A percentile compares a stretch with the other conserved stretches of the same genome.
These are phyloP conservation scores for Trichomonascaceae sp. DNA, from an alignment of 1,139 yeast species.

Conservation along the genomic window DNA sequence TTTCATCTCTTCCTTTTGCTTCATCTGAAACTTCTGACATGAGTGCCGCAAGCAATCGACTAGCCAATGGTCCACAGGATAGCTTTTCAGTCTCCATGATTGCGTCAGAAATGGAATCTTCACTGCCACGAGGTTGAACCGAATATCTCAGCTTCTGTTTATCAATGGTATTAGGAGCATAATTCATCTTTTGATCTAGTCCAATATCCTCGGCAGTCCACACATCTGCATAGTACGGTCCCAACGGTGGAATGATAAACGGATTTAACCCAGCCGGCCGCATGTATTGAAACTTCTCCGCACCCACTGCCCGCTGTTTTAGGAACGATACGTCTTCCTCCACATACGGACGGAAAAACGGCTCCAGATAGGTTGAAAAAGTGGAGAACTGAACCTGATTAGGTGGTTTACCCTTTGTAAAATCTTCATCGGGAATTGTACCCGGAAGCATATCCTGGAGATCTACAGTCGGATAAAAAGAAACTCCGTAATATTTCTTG, in stretches of 20 bases:
- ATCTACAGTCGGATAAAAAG: constrained; percentile 79
- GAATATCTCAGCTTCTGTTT: constrained; percentile 17
- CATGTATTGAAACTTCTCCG: constrained; percentile 19
- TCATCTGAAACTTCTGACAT: constrained; percentile 41
- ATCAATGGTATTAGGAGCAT: constrained; percentile 33
- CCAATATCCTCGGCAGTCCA: constrained; percentile 79
- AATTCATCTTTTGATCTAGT: constrained; percentile 36
- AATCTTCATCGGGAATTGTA: constrained; percentile 77
- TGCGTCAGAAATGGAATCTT: constrained; percentile 56
- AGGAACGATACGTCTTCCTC: constrained; percentile 80
- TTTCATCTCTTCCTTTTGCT: neutral
- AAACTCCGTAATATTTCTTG: constrained; percentile 77
- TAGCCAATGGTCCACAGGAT: constrained; percentile 89
- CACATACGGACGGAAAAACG: constrained; percentile 66
- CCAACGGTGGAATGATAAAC: constrained; percentile 67
- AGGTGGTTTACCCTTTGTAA: constrained; percentile 76
- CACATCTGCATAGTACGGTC: constrained; percentile 69
- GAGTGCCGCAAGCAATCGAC: constrained; percentile 78
- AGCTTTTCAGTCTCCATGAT: constrained; percentile 54
- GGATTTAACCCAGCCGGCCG: constrained; percentile 32
- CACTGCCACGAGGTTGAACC: constrained; percentile 50
- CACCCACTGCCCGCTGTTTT: constrained; percentile 43
- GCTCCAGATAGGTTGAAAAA: constrained; percentile 78
- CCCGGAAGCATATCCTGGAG: constrained; percentile 79
- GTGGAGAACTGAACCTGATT: constrained; percentile 92